These are phyloP conservation scores for Ustilago tritici DNA, from an alignment of 1,284 basidiomycete species.

Conservation along the genomic window DNA sequence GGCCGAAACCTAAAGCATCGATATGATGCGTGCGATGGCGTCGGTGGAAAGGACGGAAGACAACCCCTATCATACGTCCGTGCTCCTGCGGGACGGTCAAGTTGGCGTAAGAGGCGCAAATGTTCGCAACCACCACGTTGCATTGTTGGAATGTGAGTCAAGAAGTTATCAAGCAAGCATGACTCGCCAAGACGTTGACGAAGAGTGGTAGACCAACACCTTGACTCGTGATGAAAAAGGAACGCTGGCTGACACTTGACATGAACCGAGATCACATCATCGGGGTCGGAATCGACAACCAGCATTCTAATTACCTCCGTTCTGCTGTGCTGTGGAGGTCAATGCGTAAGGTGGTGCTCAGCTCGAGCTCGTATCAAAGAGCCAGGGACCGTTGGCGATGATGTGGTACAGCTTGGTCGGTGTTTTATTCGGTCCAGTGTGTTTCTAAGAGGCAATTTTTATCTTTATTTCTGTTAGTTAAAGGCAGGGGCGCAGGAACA, in stretches of 20 bases:
- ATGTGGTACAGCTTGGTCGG: not conserved
- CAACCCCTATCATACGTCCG: constrained; percentile 11
- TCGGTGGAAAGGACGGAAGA: constrained; percentile 18
- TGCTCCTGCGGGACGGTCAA: constrained; percentile 1
- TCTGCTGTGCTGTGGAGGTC: not conserved
- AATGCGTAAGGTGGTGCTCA: not conserved
- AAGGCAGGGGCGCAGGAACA: not conserved
- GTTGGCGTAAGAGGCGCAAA: not conserved
- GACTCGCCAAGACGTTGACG: not conserved
- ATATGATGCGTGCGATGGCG: not conserved
- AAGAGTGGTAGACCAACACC: not conserved
- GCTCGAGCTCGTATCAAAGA: not conserved
- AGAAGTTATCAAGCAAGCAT: not conserved
- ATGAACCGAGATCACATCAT: not conserved
- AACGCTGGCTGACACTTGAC: not conserved
- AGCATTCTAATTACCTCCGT: not conserved
- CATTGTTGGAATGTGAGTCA: not conserved
- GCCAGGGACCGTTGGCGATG: not conserved
- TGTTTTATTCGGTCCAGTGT: not conserved
- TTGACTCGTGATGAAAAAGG: not conserved
- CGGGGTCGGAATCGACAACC: not conserved
- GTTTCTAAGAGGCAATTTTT: not conserved
- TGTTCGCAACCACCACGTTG: not conserved
- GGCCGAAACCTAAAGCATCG: not conserved
- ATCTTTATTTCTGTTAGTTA: not conserved